These are phyloP conservation scores for Pelargonium cotyledonis DNA, from an alignment of 441 rosid genomes.

Conservation along the genomic window DNA sequence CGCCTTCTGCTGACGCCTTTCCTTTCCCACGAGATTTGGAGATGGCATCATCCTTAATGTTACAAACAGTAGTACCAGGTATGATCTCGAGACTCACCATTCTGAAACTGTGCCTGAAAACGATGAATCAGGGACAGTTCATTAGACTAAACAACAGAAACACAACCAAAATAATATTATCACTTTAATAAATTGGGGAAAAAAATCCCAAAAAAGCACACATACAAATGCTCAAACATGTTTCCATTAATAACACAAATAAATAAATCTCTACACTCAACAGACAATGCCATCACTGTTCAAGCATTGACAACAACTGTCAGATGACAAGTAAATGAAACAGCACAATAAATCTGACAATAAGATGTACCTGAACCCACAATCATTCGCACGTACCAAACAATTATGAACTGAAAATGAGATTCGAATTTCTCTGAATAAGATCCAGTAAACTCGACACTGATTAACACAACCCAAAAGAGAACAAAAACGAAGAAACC, in stretches of 20 bases:
- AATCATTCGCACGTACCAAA: not conserved
- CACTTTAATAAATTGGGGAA: not conserved
- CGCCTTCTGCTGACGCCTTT: slow-evolving; percentile 33
- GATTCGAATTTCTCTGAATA: not conserved
- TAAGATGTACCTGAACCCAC: not conserved
- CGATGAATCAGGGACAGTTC: too few species aligned
- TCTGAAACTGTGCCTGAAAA: not conserved
- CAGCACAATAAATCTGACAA: too few species aligned
- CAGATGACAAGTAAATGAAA: too few species aligned
- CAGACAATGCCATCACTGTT: not conserved
- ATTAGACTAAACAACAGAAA: too few species aligned
- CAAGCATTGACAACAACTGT: not conserved
- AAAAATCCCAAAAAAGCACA: not conserved
- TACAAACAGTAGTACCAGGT: not conserved
- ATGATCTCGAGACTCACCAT: not conserved
- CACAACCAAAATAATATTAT: too few species aligned
- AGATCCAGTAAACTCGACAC: not conserved
- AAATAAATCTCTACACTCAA: not conserved
- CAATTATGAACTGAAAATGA: not conserved
- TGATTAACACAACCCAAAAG: not conserved
- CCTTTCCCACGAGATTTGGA: slow-evolving; percentile 32
- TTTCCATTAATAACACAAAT: not conserved
- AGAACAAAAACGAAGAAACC: not conserved
- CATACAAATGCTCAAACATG: not conserved
- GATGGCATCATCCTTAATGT: slow-evolving; percentile 49